phyloP scores from a whole-genome alignment of 148 eudicot species.

The Chenopodium formosanum region DNA sequence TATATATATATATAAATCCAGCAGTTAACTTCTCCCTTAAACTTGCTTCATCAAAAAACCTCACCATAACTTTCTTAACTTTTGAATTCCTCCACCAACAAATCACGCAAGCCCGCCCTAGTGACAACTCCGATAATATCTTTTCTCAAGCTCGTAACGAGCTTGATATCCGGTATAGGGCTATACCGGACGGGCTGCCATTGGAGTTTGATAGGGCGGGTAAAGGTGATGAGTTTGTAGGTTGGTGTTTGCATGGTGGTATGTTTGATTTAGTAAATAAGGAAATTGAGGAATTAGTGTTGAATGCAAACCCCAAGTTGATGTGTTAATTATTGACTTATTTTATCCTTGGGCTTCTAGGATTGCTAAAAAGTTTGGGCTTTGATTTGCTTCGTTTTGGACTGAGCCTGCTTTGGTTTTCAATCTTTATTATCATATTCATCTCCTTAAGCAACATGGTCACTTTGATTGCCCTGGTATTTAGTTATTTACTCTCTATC shows the following conservation, averaged over 20 bases:
- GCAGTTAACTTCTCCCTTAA: slow-evolving; percentile 50
- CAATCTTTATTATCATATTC: slow-evolving; percentile 54
- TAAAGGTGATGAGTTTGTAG: slow-evolving; percentile 31
- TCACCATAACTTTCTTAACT: slow-evolving; percentile 71
- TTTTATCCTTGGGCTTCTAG: slow-evolving; percentile 60
- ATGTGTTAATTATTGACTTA: slow-evolving; percentile 58
- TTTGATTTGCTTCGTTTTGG: slow-evolving; percentile 58
- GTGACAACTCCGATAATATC: slow-evolving; percentile 24
- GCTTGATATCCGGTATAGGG: slow-evolving; percentile 25
- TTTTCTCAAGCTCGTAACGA: slow-evolving; percentile 35
- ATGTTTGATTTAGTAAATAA: slow-evolving; percentile 49
- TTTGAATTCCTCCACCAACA: slow-evolving; percentile 53
- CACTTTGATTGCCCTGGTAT: slow-evolving; percentile 53
- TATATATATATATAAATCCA: slow-evolving; percentile 27
- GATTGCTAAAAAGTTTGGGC: slow-evolving; percentile 51
- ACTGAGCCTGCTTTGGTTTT: slow-evolving; percentile 73
- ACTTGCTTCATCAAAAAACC: slow-evolving; percentile 53
- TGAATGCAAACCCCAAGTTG: slow-evolving; percentile 22
- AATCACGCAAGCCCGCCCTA: slow-evolving; percentile 23
- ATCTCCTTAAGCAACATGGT: slow-evolving; percentile 41
- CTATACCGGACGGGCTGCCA: slow-evolving; percentile 26
- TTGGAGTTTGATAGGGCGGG: slow-evolving; percentile 28
- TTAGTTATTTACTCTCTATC: not conserved
- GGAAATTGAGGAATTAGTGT: slow-evolving; percentile 27
- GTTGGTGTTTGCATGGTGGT: slow-evolving; percentile 47